Evolutionary conservation across 768 basidiomycete species (phyloP).

Genomic region (Pisolithus sp.): DNA sequence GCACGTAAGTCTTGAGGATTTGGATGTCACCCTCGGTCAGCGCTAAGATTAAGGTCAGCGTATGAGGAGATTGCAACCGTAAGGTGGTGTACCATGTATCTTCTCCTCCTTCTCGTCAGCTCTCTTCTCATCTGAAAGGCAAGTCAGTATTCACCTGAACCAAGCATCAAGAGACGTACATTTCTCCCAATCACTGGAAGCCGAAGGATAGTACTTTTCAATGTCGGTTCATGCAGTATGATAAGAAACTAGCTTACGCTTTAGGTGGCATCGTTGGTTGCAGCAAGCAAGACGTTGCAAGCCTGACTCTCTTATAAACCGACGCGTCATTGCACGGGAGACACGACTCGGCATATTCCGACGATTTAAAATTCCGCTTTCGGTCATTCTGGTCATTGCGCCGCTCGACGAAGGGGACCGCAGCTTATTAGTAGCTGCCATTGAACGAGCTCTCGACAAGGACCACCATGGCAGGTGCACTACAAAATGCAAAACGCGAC

Average conservation of each 20-base stretch:
- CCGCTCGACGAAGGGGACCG: neutral
- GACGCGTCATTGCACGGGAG: constrained; percentile 31
- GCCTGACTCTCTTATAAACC: constrained; percentile 10
- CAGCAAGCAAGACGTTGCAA: constrained; percentile 15
- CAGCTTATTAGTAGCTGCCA: neutral
- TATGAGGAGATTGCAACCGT: neutral
- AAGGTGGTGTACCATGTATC: constrained; percentile 61
- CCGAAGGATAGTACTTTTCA: constrained; percentile 6
- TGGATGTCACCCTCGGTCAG: constrained; percentile 98
- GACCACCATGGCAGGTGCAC: constrained; percentile 79
- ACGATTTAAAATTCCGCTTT: constrained; percentile 24
- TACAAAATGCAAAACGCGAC: constrained; percentile 83
- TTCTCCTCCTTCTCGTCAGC: constrained; percentile 86
- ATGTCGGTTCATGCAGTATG: neutral
- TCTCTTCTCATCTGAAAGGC: constrained; percentile 69
- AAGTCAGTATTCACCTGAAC: constrained; percentile 7
- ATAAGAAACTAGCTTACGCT: constrained; percentile 59
- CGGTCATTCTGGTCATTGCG: constrained; percentile 6
- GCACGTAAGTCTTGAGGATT: constrained; percentile 95
- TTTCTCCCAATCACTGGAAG: constrained; percentile 92
- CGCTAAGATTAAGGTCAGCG: constrained; percentile 39
- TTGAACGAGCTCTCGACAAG: neutral
- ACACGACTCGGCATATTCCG: constrained; percentile 25
- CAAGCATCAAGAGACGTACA: constrained; percentile 45
- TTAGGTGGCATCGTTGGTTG: constrained; percentile 78